Evolutionary conservation across 176 grass and related monocot genomes (phyloP).

Genomic region (Tuctoria greenei): DNA sequence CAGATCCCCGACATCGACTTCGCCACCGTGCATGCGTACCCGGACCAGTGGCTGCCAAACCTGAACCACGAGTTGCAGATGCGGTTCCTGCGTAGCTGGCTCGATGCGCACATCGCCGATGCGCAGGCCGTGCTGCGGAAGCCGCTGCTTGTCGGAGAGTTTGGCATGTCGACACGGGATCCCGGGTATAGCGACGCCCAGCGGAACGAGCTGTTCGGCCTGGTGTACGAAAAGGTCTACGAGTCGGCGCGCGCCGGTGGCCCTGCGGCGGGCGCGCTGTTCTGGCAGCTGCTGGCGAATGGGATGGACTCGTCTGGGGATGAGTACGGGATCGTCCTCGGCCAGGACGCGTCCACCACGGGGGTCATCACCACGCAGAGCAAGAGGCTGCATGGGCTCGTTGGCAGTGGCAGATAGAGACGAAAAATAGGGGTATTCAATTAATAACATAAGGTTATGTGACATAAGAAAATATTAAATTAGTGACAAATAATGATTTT

Average conservation of each 20-base stretch:
- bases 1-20: constrained; percentile 73
- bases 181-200: constrained; percentile 53
- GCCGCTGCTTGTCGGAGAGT: constrained; percentile 81
- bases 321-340: constrained; percentile 81
- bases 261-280: constrained; percentile 55
- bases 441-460: no score
- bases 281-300: constrained; percentile 78
- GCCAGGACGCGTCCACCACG: constrained; percentile 52
- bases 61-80: constrained; percentile 55
- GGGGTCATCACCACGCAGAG: constrained; percentile 63
- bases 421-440: no score
- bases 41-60: constrained; percentile 75
- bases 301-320: constrained; percentile 90
- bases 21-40: constrained; percentile 94
- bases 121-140: constrained; percentile 52
- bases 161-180: constrained; percentile 75
- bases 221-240: constrained; percentile 76
- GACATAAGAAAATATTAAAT: no score
- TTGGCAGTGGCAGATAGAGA: no score
- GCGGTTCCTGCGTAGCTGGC: constrained; percentile 63
- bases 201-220: constrained; percentile 62
- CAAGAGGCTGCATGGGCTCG: constrained; percentile 48
- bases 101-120: constrained; percentile 74
- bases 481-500: no score
- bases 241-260: constrained; percentile 60